Evolutionary conservation across 345 rosid genomes (phyloP).

Genomic region (Zanthoxylum bungeanum): DNA sequence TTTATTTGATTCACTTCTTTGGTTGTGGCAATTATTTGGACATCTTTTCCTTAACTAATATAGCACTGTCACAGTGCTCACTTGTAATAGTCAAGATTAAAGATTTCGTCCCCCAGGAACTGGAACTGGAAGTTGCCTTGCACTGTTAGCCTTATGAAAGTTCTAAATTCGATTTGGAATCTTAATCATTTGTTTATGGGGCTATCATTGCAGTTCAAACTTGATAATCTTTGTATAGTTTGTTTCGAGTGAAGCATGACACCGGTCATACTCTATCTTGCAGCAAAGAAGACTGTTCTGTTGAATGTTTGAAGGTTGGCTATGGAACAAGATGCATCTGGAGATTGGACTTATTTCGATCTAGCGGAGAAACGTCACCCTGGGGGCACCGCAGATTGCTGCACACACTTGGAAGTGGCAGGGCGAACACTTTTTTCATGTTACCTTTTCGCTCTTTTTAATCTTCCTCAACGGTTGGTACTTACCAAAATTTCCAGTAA

Average conservation of each 20-base stretch:
- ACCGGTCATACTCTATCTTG: slow-evolving; percentile 10
- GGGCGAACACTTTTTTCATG: neutral
- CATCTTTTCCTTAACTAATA: neutral
- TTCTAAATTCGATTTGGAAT: neutral
- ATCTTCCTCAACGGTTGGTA: slow-evolving; percentile 7
- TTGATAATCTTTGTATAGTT: neutral
- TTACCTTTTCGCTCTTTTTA: neutral
- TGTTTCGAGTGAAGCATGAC: neutral
- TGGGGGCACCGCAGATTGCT: neutral
- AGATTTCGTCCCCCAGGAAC: neutral
- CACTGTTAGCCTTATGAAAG: neutral
- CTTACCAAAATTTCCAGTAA: slow-evolving; percentile 13
- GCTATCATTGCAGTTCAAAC: neutral
- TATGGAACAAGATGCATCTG: slow-evolving; percentile 7
- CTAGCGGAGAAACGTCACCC: neutral
- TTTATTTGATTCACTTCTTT: neutral
- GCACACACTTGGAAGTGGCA: slow-evolving; percentile 10
- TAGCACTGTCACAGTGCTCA: neutral
- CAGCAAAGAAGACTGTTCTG: slow-evolving; percentile 62
- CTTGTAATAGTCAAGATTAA: neutral
- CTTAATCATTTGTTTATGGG: neutral
- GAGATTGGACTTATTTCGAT: neutral
- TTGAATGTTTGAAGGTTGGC: slow-evolving; percentile 22
- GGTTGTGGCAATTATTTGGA: neutral
- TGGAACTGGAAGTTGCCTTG: neutral